Evolutionary conservation across 306 rosid species (phyloP).

Genomic region (Citrullus amarus): DNA sequence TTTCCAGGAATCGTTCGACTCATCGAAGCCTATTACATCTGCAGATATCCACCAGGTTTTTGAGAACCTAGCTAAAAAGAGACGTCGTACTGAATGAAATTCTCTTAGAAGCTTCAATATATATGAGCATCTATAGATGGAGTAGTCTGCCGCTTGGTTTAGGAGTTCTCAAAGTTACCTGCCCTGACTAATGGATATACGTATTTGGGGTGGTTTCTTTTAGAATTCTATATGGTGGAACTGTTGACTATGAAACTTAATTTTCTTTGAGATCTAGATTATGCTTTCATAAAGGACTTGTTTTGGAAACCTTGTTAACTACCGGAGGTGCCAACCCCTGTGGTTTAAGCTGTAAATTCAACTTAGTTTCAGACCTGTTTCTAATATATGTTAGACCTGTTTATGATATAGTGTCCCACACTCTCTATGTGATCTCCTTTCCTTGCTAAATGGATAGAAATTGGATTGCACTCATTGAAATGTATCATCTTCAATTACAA

Average conservation of each 20-base stretch:
- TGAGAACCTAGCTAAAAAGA: conserved; percentile 78
- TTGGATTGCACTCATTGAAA: no score
- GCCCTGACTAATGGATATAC: conserved; percentile 10
- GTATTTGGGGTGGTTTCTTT: conserved; percentile 8
- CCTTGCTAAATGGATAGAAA: no score
- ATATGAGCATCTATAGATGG: conserved; percentile 9
- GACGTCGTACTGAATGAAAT: conserved; percentile 62
- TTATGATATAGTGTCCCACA: no score
- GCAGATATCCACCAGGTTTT: conserved; percentile 81
- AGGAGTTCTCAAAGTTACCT: conserved; percentile 12
- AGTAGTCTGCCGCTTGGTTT: conserved; percentile 10
- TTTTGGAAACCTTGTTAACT: background rate
- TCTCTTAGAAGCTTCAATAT: conserved; percentile 1
- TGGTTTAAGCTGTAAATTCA: background rate
- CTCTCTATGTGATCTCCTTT: background rate
- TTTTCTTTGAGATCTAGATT: background rate
- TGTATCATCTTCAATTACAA: no score
- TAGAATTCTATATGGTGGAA: background rate
- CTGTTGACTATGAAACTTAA: conserved; percentile 1
- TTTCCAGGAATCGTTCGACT: conserved; percentile 69
- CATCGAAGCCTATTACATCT: conserved; percentile 77
- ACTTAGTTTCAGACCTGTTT: background rate
- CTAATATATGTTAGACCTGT: background rate
- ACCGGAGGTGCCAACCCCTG: background rate
- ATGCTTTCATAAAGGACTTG: conserved; percentile 1